These are phyloP conservation scores for Moelleriella libera DNA, from an alignment of 2,329 filamentous ascomycete species.

Conservation along the genomic window DNA sequence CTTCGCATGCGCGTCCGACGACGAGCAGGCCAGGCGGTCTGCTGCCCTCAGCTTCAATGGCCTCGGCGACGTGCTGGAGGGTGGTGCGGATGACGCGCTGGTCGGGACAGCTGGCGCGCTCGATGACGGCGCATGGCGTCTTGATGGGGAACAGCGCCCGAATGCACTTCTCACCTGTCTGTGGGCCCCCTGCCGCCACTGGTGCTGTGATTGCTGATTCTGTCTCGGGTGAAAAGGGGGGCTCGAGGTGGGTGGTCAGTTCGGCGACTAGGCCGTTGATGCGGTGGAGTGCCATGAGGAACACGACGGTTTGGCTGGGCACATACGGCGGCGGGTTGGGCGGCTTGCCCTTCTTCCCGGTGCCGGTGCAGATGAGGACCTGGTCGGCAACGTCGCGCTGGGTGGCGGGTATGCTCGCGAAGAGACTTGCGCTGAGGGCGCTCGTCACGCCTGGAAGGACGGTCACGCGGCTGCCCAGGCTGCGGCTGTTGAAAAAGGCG, in stretches of 20 bases:
- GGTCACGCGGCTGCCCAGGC: conserved; percentile 45
- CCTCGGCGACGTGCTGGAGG: conserved; percentile 61
- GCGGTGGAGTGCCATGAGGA: conserved; percentile 88
- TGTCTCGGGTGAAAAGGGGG: conserved; percentile 4
- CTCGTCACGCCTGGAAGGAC: conserved; percentile 88
- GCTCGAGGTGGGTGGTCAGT: conserved; percentile 35
- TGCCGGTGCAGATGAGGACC: conserved; percentile 91
- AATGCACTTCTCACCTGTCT: conserved; percentile 2
- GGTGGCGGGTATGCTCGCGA: conserved; percentile 76
- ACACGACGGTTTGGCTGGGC: conserved; percentile 68
- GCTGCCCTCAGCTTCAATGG: conserved; percentile 80
- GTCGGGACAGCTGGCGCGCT: conserved; percentile 86
- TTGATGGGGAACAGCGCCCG: conserved; percentile 49
- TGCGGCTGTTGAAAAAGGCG: conserved; percentile 62
- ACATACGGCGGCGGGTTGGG: conserved; percentile 73
- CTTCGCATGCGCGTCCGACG: conserved; percentile 71
- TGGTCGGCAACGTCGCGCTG: conserved; percentile 86
- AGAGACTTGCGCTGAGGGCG: conserved; percentile 73
- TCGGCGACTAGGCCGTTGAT: conserved; percentile 60
- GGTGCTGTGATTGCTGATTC: not conserved
- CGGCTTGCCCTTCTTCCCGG: conserved; percentile 74
- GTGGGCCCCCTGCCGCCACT: not conserved
- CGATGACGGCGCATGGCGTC: conserved; percentile 87
- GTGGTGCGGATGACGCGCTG: conserved; percentile 87
- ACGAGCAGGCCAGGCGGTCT: conserved; percentile 81